phyloP scores from a whole-genome alignment of 257 asterid species.

The Jaltomata sinuosa region DNA sequence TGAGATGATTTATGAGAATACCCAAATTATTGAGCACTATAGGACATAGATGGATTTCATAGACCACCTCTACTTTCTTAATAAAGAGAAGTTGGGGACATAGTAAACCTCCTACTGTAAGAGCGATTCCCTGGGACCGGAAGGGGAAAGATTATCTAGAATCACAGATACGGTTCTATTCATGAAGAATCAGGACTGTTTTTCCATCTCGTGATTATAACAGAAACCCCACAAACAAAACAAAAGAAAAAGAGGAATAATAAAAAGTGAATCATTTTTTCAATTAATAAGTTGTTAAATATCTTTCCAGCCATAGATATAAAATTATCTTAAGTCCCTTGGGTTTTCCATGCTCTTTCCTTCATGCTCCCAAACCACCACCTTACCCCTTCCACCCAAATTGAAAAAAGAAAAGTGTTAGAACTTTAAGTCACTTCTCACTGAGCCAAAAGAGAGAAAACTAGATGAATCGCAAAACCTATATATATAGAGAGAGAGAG shows the following conservation, averaged over 20 bases:
- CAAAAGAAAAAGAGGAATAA: neutral
- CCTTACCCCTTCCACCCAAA: neutral
- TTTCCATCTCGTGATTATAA: neutral
- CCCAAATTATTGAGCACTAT: neutral
- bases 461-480: neutral
- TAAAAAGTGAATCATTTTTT: neutral
- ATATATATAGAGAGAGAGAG: neutral
- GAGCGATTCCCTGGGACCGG: no score
- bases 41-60: neutral
- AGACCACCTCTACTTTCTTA: no score
- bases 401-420: neutral
- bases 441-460: neutral
- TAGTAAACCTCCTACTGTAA: no score
- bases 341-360: neutral
- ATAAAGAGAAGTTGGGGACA: no score
- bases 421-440: neutral
- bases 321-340: neutral
- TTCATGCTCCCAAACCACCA: neutral
- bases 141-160: no score
- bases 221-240: neutral
- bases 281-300: neutral
- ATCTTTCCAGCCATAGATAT: neutral
- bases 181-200: neutral
- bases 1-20: neutral
- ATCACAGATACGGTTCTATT: neutral